phyloP scores from a whole-genome alignment of 2,329 filamentous ascomycete genomes.

The Aspergillus intermedius region DNA sequence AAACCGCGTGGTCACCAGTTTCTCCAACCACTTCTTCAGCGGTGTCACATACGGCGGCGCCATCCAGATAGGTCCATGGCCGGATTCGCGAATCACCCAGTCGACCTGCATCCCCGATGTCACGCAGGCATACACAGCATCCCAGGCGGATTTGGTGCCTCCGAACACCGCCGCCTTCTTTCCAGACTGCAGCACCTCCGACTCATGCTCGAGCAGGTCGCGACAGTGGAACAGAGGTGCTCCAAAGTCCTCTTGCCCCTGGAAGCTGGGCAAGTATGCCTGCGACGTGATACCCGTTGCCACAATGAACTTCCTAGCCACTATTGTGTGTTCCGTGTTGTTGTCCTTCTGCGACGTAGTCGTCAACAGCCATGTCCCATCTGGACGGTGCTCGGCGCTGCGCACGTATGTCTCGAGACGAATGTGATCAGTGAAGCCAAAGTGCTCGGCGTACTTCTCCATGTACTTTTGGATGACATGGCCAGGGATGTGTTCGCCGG shows the following conservation, averaged over 20 bases:
- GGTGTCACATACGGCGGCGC: slow-evolving; percentile 55
- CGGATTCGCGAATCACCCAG: slow-evolving; percentile 36
- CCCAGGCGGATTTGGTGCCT: slow-evolving; percentile 57
- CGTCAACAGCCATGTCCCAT: slow-evolving; percentile 31
- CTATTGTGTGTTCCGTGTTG: slow-evolving; percentile 12
- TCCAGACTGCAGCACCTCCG: slow-evolving; percentile 23
- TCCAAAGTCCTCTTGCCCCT: slow-evolving; percentile 45
- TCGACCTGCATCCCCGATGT: slow-evolving; percentile 45
- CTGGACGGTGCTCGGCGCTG: slow-evolving; percentile 37
- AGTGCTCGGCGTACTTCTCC: slow-evolving; percentile 48
- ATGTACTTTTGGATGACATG: slow-evolving; percentile 52
- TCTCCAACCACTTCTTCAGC: slow-evolving; percentile 61
- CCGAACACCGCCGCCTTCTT: slow-evolving; percentile 48
- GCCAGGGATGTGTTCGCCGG: slow-evolving; percentile 55
- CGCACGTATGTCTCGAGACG: slow-evolving; percentile 48
- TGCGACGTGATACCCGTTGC: slow-evolving; percentile 57
- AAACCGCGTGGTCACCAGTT: slow-evolving; percentile 59
- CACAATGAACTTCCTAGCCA: slow-evolving; percentile 50
- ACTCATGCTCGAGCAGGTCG: slow-evolving; percentile 42
- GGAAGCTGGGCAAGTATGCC: slow-evolving; percentile 49
- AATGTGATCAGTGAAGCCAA: slow-evolving; percentile 44
- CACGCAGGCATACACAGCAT: slow-evolving; percentile 55
- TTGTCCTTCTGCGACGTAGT: slow-evolving; percentile 9
- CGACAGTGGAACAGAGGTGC: slow-evolving; percentile 54
- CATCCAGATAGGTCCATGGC: slow-evolving; percentile 39